These are phyloP conservation scores for Phragmites australis DNA, from an alignment of 176 grass and related monocot species.

Conservation along the genomic window DNA sequence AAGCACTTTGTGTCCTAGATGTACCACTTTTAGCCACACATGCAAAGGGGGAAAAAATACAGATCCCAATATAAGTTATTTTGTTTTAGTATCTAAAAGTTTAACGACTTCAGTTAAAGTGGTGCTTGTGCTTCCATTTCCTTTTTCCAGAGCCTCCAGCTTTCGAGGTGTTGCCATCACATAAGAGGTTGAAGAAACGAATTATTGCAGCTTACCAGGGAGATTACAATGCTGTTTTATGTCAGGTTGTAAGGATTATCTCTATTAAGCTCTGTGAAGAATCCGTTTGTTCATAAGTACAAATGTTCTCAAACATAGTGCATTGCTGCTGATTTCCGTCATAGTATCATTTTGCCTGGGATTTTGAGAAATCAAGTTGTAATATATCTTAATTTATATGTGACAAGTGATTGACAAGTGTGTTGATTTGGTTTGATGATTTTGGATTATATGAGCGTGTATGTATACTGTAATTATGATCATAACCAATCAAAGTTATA, in stretches of 20 bases:
- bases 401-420: too few relatives aligned
- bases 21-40: too few relatives aligned
- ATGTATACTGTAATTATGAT: too few relatives aligned
- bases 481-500: too few relatives aligned
- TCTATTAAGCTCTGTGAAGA: not conserved
- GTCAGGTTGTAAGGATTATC: slow-evolving; percentile 83
- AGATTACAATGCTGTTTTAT: slow-evolving; percentile 85
- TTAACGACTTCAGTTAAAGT: slow-evolving; percentile 17
- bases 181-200: slow-evolving; percentile 89
- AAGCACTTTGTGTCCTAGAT: too few relatives aligned
- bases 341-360: too few relatives aligned
- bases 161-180: slow-evolving; percentile 88
- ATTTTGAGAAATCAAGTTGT: too few relatives aligned
- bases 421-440: too few relatives aligned
- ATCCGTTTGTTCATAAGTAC: slow-evolving; percentile 8
- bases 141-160: slow-evolving; percentile 74
- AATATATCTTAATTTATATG: too few relatives aligned
- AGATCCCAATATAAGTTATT: slow-evolving; percentile 8
- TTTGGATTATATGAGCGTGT: too few relatives aligned
- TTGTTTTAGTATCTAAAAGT: slow-evolving; percentile 14
- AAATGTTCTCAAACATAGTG: not conserved
- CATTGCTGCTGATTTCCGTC: not conserved
- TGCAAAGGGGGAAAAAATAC: too few relatives aligned
- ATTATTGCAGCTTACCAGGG: slow-evolving; percentile 73
- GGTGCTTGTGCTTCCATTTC: not conserved